A percentile compares a stretch with the other conserved stretches of the same genome.
phyloP scores from a whole-genome alignment of 1,284 basidiomycete species.

The Sporisorium sorghi region DNA sequence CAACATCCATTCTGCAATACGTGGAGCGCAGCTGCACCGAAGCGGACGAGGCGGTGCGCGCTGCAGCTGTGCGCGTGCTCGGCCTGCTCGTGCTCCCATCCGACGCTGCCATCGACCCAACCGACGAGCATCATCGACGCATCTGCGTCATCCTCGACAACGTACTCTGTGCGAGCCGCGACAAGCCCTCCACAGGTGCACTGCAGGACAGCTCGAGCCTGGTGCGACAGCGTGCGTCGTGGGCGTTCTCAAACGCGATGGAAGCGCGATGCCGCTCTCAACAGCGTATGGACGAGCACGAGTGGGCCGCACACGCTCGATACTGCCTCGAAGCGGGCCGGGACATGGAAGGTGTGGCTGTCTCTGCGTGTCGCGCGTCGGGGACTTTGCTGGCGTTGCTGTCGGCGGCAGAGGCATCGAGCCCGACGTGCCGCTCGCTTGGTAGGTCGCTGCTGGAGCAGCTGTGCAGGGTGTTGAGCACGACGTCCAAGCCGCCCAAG shows the following conservation, averaged over 20 bases:
- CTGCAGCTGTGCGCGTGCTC: conserved; percentile 36
- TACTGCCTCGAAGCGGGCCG: conserved; percentile 32
- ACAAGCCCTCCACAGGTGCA: neutral
- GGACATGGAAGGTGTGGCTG: conserved; percentile 40
- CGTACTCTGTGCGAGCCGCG: conserved; percentile 10
- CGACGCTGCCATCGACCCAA: neutral
- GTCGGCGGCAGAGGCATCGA: neutral
- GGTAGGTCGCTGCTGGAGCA: conserved; percentile 17
- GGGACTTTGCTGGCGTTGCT: conserved; percentile 30
- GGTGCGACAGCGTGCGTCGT: conserved; percentile 42
- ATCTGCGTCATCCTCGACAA: neutral
- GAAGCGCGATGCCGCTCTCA: conserved; percentile 20
- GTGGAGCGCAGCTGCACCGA: conserved; percentile 7
- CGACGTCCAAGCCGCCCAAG: conserved; percentile 40
- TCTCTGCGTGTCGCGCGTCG: conserved; percentile 33
- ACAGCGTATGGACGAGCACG: neutral
- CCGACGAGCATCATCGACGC: neutral
- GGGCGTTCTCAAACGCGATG: conserved; percentile 32
- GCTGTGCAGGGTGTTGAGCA: conserved; percentile 27
- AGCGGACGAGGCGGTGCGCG: conserved; percentile 32
- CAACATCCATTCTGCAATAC: conserved; percentile 13
- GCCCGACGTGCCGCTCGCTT: neutral
- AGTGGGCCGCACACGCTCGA: conserved; percentile 16
- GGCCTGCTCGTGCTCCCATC: conserved; percentile 39
- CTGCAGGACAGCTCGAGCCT: conserved; percentile 36